Percentiles rank a stretch among this genome's conserved stretches.
Evolutionary conservation across 169 alveolate species (phyloP).

Genomic region (Eimeria tenella): DNA sequence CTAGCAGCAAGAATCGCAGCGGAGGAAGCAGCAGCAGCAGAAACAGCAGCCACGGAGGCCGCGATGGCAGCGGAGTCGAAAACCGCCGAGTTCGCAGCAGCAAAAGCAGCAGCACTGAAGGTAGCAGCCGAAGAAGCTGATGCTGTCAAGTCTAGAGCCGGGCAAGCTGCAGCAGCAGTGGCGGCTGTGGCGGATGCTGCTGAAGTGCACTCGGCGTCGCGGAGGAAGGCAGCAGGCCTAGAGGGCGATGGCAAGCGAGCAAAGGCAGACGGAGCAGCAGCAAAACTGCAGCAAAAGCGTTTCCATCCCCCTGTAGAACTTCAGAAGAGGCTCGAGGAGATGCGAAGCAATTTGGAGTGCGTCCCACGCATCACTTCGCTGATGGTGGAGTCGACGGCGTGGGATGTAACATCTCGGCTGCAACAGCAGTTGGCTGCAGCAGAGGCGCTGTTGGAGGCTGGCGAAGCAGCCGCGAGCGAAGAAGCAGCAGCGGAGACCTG

Average conservation of each 20-base stretch:
- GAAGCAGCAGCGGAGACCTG: background rate
- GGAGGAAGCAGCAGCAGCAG: background rate
- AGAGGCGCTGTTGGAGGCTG: background rate
- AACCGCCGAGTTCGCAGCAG: background rate
- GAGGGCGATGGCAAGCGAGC: background rate
- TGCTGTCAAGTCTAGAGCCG: background rate
- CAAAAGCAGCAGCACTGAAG: background rate
- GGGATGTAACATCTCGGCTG: background rate
- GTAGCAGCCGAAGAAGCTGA: background rate
- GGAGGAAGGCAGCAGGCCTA: background rate
- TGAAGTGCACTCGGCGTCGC: background rate
- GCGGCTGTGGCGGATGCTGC: background rate
- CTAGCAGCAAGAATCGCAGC: background rate
- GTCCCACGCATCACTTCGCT: background rate
- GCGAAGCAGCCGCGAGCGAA: background rate
- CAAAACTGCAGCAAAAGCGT: background rate
- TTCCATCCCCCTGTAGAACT: background rate
- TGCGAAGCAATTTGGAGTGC: background rate
- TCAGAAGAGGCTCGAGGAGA: background rate
- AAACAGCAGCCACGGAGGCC: slow-evolving; percentile 1
- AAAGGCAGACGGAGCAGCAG: background rate
- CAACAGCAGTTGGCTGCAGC: slow-evolving; percentile 5
- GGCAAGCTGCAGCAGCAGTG: background rate
- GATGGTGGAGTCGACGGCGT: background rate
- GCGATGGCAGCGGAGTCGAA: background rate